Base-by-base conservation (phyloP, 352 stramenopile genomes). In the Globisporangium echinulatum region DNA sequence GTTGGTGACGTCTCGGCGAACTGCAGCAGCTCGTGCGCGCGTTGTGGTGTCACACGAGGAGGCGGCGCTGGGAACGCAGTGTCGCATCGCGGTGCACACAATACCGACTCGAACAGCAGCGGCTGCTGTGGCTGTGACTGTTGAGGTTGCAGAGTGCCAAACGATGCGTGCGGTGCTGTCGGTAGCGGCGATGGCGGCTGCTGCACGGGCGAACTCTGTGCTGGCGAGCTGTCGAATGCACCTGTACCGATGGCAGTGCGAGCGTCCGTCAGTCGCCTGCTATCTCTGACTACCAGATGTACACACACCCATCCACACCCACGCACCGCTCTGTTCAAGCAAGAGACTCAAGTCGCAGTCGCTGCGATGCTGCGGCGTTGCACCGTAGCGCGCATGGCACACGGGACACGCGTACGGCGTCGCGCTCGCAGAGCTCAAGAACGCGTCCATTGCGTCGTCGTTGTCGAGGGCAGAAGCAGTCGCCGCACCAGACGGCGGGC, bases 331-430 rank as follows among this genome's bases (percentile, higher is more conserved):
- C 72, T 80, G 80, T 13, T 88, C 67, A n/a, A 90, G 66, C 19
- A 90, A 56, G 36, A 90, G 56, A 13, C 73, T 78, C 4, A 90
- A 55, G 56, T 88, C 80, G 43, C 80, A 90, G 40, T 88, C 78
- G 4, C 69, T 60, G 38, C 61, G 59, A 48, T 90, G 80, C 5
- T 54, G 61, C 42, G 80, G 78, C 17, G 63, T 51, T 0, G 71
- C 59, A 37, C 69, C 71, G 54, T 87, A 90, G 13, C 59, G 70
- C 43, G 72, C 68, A 4, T 69, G 66, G 38, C 80, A 90, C 51
- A 70, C 72, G 11, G 71, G 72, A 54, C 80, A 90, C 55, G 72
- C 68, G 54, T 73, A 86, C 42, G 54, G 54, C 53, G 66, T 76
- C 15, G 60, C 47, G 39, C 68, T 56, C 5, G 68, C 58, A 52